These are phyloP conservation scores for Coemansia sp. DNA, from an alignment of 192 early-diverging fungal genomes.

Conservation along the genomic window DNA sequence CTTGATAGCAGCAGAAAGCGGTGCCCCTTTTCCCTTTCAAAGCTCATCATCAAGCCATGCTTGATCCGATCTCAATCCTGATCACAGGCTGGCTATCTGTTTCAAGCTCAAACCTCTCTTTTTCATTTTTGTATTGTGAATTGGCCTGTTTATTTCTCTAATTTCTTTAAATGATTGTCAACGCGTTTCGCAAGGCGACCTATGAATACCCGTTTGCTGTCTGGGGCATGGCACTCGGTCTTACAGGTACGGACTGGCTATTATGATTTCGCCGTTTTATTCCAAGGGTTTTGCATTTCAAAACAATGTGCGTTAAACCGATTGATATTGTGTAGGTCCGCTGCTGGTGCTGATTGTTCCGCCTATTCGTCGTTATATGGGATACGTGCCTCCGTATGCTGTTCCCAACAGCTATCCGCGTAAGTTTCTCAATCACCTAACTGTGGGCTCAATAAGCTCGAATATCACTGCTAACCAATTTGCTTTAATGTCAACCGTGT, in stretches of 20 bases:
- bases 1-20: neutral
- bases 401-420: slow-evolving; percentile 44
- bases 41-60: neutral
- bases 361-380: slow-evolving; percentile 30
- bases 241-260: slow-evolving; percentile 19
- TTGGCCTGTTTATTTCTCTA: neutral
- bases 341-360: slow-evolving; percentile 36
- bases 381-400: slow-evolving; percentile 28
- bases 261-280: neutral
- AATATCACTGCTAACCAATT: no score
- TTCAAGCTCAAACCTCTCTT: no score
- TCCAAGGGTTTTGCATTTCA: neutral
- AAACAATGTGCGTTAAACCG: neutral
- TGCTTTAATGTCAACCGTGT: slow-evolving; percentile 1
- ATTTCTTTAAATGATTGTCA: slow-evolving; percentile 27
- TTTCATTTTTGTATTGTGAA: neutral
- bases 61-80: neutral
- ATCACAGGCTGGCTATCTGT: neutral
- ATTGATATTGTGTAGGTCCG: slow-evolving; percentile 26
- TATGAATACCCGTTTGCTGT: slow-evolving; percentile 48
- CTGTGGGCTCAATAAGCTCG: neutral
- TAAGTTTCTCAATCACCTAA: slow-evolving; percentile 10
- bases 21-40: no score
- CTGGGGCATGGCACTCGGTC: slow-evolving; percentile 50
- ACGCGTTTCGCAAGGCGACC: slow-evolving; percentile 43